Percentiles rank a stretch among this genome's conserved stretches.
Conservation (phyloP, 2,329 filamentous ascomycete genomes). For the Corynespora cassiicola region DNA sequence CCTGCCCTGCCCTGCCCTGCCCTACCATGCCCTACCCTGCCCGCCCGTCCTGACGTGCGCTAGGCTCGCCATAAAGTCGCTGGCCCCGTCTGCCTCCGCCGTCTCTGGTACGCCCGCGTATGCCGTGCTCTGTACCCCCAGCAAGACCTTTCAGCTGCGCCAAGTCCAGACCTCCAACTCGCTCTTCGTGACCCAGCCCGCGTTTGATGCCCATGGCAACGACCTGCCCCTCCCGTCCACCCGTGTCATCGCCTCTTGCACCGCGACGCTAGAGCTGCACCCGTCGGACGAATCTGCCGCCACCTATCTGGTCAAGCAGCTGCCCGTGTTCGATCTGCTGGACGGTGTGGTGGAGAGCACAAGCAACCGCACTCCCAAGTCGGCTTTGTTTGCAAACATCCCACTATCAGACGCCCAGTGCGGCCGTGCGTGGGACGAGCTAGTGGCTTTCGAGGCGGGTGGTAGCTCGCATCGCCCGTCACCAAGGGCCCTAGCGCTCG, state of each 20-base stretch:
- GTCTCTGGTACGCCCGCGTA: conserved; percentile 40
- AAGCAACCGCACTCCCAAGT: conserved; percentile 41
- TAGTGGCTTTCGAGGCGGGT: conserved; percentile 60
- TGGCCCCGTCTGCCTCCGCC: conserved; percentile 24
- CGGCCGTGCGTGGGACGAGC: conserved; percentile 55
- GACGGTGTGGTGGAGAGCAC: conserved; percentile 32
- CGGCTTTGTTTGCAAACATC: conserved; percentile 55
- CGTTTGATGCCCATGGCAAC: conserved; percentile 45
- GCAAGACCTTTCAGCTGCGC: conserved; percentile 64
- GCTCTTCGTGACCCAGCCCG: conserved; percentile 60
- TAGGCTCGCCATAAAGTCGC: conserved; percentile 47
- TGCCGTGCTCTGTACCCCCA: conserved; percentile 66
- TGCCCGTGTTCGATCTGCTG: conserved; percentile 49
- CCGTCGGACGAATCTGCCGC: conserved; percentile 42
- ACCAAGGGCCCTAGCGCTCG: conserved; percentile 52
- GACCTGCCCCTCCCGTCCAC: conserved; percentile 40
- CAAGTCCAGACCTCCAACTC: conserved; percentile 72
- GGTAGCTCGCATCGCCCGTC: conserved; percentile 55
- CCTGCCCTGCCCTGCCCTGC: too few species aligned
- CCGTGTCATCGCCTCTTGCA: conserved; percentile 52
- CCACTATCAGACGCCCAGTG: conserved; percentile 62
- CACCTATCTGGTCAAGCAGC: conserved; percentile 40
- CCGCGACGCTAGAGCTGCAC: conserved; percentile 52
- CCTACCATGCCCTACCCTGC: too few species aligned
- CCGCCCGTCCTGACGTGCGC: conserved; percentile 26